phyloP scores from a whole-genome alignment of 129 eudicot species.

The Lactuca saligna region DNA sequence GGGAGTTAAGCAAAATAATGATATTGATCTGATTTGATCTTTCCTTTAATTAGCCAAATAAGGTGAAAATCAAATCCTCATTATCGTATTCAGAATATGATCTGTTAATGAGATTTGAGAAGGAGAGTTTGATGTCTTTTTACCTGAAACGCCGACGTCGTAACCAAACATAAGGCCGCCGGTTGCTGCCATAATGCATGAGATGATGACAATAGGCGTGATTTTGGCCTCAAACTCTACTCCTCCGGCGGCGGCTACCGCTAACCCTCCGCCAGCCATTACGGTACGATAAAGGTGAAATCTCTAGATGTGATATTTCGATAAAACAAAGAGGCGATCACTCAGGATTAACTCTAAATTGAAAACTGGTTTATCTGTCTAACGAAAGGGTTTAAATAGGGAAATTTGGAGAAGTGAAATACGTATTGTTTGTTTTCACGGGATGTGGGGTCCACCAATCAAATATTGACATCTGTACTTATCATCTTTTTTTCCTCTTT shows the following conservation, averaged over 20 bases:
- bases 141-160: conserved; percentile 94
- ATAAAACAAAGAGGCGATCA: not conserved
- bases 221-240: conserved; percentile 79
- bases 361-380: conserved; percentile 3
- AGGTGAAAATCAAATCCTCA: not conserved
- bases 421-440: conserved; percentile 9
- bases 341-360: not conserved
- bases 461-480: conserved; percentile 31
- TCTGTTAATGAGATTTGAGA: not conserved
- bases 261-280: conserved; percentile 86
- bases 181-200: conserved; percentile 95
- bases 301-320: not conserved
- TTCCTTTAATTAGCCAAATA: conserved; percentile 5
- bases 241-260: conserved; percentile 52
- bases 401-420: not conserved
- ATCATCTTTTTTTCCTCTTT: conserved; percentile 22
- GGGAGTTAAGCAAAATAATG: not conserved
- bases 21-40: conserved; percentile 1
- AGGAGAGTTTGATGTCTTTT: not conserved
- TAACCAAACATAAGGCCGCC: conserved; percentile 99
- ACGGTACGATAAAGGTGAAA: not conserved
- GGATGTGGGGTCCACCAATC: conserved; percentile 28
- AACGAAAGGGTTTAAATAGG: conserved; percentile 37
- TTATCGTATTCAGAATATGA: no score
- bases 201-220: conserved; percentile 79